A percentile compares a stretch with the other conserved stretches of the same genome.
phyloP scores from a whole-genome alignment of 2,329 filamentous ascomycete genomes.

The Orbilia quercus region DNA sequence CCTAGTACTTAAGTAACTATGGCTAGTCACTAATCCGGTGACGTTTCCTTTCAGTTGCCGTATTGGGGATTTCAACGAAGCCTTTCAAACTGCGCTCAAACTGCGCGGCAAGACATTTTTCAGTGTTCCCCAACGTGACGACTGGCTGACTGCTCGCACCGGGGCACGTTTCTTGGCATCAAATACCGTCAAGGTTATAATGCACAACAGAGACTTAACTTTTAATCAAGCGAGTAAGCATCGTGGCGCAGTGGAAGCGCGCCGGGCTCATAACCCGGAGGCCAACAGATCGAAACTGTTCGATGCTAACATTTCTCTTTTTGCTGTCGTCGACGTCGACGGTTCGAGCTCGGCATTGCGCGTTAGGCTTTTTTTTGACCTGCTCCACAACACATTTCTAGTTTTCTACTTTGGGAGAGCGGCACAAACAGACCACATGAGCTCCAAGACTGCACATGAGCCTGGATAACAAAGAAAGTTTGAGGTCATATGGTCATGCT shows the following conservation, averaged over 20 bases:
- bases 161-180: conserved; percentile 21
- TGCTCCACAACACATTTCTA: not conserved
- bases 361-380: conserved; percentile 28
- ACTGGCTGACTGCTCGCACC: conserved; percentile 10
- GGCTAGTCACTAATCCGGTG: not conserved
- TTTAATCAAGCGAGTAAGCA: conserved; percentile 35
- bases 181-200: conserved; percentile 4
- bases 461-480: too few species aligned
- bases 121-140: conserved; percentile 9
- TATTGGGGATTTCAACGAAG: not conserved
- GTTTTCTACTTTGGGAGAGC: not conserved
- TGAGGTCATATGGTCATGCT: too few species aligned
- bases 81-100: conserved; percentile 19
- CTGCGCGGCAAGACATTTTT: conserved; percentile 19
- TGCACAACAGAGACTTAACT: not conserved
- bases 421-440: too few species aligned
- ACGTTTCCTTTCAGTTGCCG: conserved; percentile 22
- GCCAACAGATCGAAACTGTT: conserved; percentile 57
- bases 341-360: conserved; percentile 36
- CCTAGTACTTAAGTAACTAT: too few species aligned
- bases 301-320: conserved; percentile 51
- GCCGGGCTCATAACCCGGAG: conserved; percentile 56
- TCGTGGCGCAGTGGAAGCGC: conserved; percentile 57
- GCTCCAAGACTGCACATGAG: too few species aligned
- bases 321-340: conserved; percentile 17